A percentile compares a stretch with the other conserved stretches of the same genome.
phyloP scores from a whole-genome alignment of 768 basidiomycete genomes.

The Amanita thiersii region DNA sequence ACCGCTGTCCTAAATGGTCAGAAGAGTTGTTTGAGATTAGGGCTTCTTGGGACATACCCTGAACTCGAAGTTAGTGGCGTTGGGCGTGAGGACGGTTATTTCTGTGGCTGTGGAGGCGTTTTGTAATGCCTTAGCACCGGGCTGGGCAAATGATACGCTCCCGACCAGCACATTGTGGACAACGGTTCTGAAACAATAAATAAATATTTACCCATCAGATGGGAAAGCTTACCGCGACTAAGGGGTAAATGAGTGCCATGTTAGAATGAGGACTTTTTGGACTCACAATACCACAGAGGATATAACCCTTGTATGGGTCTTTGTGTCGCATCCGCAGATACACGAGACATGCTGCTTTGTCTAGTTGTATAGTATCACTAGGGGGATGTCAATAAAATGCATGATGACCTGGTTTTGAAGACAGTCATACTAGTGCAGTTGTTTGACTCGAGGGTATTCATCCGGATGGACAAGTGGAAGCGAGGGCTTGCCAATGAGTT shows the following conservation, averaged over 20 bases:
- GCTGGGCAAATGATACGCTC: slow-evolving; percentile 70
- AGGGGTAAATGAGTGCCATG: slow-evolving; percentile 6
- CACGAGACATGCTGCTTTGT: slow-evolving; percentile 73
- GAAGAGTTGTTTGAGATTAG: not conserved
- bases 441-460: slow-evolving; percentile 57
- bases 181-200: slow-evolving; percentile 40
- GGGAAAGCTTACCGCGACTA: slow-evolving; percentile 19
- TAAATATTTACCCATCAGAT: slow-evolving; percentile 7
- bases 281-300: slow-evolving; percentile 69
- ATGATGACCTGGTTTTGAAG: not conserved
- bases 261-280: slow-evolving; percentile 3
- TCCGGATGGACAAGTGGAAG: slow-evolving; percentile 78
- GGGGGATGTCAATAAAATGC: slow-evolving; percentile 1
- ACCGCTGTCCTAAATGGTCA: slow-evolving; percentile 34
- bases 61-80: slow-evolving; percentile 43
- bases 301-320: slow-evolving; percentile 67
- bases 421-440: slow-evolving; percentile 56
- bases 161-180: slow-evolving; percentile 70
- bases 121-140: slow-evolving; percentile 68
- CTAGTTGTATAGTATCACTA: slow-evolving; percentile 68
- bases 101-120: slow-evolving; percentile 81
- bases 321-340: slow-evolving; percentile 79
- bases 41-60: slow-evolving; percentile 26
- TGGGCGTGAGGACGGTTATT: slow-evolving; percentile 64
- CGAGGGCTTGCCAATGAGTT: slow-evolving; percentile 61